Base-by-base conservation (phyloP, 805 yeast species). In the Brettanomyces anomalus region DNA sequence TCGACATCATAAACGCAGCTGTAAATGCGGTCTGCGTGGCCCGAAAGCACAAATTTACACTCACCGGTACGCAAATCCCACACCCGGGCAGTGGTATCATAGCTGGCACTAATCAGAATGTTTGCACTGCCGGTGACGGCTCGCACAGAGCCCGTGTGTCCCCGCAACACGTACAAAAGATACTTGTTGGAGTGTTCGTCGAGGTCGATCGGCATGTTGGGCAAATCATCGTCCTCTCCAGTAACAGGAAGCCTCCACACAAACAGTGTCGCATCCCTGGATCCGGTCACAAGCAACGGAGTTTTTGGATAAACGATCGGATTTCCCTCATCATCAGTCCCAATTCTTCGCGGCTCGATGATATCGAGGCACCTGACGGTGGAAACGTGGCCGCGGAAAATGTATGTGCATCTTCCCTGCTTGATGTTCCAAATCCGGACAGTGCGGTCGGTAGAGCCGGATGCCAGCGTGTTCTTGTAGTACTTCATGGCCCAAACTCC, bases 401-500 rank as follows among this genome's bases (percentile, higher is more conserved):
- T 77, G 61, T 90, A 96, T 0, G 97, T 86, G 59, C 97, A 90
- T 49, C 73, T 73, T 2, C 90, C 95, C 18, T 83, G 79, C 43
- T 75, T 72, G 47, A 89, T 78, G 57, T 89, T 86, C 98, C 98
- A 93, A 4, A 93, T 79, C 45, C 98, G 74, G 3, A 93, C 95
- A 0, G 95, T 81, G 51, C 96, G 74, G 63, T 93, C 98, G 0
- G 97, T 90, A 2, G 96, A 83, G 0, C 97, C 98, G 46, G 94
- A 84, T 1, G 90, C 95, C 37, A 93, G 69, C 7, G 88, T 86
- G 53, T 81, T 78, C 18, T 85, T 88, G 43, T 76, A 70, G 57
- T 88, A 89, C 62, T 90, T 87, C 58, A 93, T 71, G 1, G 98
- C 97, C 98, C 98, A 93, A 4, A 93, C 98, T 33, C 98, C 98